Evolutionary conservation across 768 basidiomycete species (phyloP), one percentile per base, ranked within the genome.

Genomic region (Naematelia encephala): DNA sequence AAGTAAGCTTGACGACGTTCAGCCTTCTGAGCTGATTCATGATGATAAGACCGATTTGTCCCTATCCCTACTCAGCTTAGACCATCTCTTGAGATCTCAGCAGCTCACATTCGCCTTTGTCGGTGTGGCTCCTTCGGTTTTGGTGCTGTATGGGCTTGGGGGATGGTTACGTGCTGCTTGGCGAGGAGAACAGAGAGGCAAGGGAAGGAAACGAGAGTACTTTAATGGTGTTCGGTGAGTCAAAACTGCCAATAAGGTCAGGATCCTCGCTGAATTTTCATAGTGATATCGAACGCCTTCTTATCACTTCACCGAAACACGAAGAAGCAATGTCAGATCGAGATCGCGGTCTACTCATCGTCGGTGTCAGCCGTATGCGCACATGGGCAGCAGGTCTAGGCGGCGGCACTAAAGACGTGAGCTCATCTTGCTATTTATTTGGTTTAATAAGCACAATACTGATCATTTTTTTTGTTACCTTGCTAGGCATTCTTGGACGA

Each of bases 81-180:
- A 97, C 77, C 91, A 88, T 70, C 80, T 98, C 55, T 85, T 98
- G 63, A 90, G 87, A 65, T 93, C 90, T 1, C 92, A 96, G 78
- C 90, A 94, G 72, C 81, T 96, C 45, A 96, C 91, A 1, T 99
- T 99, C 68, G 94, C 89, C 4, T 97, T 97, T 69, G 91, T 97
- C 60, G 93, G 93, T 64, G 87, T 98, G 14, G 92, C 94, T 0
- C 94, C 94, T 8, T 87, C 88, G 0, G 78, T 97, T 50, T 84
- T 87, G 3, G 79, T 98, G 29, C 83, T 92, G 2, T 93, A 92
- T 65, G 80, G 86, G 1, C 58, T 82, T 1, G 81, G 82, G 14
- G 84, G 84, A 8, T 85, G 83, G 72, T 27, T 87, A 2, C 66
- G 78, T 11, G 77, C 78, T 0, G 57, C 88, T 0, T 84, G 84